Evolutionary conservation across 2,329 filamentous ascomycete genomes (phyloP).

Genomic region (Neonectria coccinea): DNA sequence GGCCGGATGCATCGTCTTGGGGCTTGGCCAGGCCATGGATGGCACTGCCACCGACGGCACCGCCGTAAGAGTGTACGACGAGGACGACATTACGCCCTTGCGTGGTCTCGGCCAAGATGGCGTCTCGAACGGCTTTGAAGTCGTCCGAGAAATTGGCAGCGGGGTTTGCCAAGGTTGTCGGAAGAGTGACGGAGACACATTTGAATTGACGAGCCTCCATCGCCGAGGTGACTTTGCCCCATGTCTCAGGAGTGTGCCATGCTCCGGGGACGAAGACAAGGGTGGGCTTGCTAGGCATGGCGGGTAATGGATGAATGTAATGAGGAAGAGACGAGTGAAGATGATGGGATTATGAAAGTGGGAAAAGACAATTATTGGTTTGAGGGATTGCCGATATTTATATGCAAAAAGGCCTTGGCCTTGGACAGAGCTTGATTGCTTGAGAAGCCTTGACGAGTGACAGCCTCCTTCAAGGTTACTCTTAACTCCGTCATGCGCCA

Average conservation of each 20-base stretch:
- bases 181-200: slow-evolving; percentile 53
- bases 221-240: slow-evolving; percentile 49
- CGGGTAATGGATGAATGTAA: not conserved
- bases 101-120: slow-evolving; percentile 51
- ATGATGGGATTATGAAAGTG: not conserved
- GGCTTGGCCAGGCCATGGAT: slow-evolving; percentile 55
- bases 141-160: slow-evolving; percentile 56
- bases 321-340: not conserved
- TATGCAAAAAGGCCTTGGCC: not conserved
- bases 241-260: slow-evolving; percentile 58
- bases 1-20: slow-evolving; percentile 42
- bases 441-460: too few relatives aligned
- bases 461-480: not conserved
- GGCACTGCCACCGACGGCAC: slow-evolving; percentile 59
- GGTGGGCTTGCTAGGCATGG: slow-evolving; percentile 44
- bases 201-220: slow-evolving; percentile 50
- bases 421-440: not conserved
- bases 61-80: slow-evolving; percentile 62
- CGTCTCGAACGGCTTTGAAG: slow-evolving; percentile 52
- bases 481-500: not conserved
- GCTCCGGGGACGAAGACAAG: slow-evolving; percentile 61
- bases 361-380: not conserved
- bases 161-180: slow-evolving; percentile 51
- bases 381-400: not conserved
- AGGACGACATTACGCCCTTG: slow-evolving; percentile 59